Evolutionary conservation across 129 eudicot genomes (phyloP).

Genomic region (Lonicera japonica): DNA sequence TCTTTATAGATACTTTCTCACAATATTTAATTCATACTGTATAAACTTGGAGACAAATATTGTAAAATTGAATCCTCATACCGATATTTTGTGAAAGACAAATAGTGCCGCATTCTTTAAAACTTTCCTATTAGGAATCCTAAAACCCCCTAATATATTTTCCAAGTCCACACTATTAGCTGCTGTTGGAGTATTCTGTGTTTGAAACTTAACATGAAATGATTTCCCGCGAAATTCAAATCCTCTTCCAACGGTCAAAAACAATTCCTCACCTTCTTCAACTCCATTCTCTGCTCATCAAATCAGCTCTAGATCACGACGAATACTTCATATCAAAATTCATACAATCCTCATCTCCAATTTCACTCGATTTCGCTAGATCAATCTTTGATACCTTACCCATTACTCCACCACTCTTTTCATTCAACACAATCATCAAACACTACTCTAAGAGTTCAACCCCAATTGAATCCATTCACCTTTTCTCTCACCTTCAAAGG

Average conservation of each 20-base stretch:
- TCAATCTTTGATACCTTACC: constrained; percentile 27
- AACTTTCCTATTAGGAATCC: too few species aligned
- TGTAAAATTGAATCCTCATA: too few species aligned
- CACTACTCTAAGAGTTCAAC: constrained; percentile 29
- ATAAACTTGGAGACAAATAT: too few species aligned
- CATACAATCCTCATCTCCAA: constrained; percentile 24
- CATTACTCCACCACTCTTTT: constrained; percentile 28
- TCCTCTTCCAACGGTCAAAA: constrained; percentile 21
- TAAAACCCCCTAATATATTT: too few species aligned
- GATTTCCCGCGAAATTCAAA: constrained; percentile 31
- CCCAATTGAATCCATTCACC: constrained; percentile 24
- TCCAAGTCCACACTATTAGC: too few species aligned
- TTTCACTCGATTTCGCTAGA: constrained; percentile 22
- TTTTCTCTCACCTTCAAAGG: constrained; percentile 21
- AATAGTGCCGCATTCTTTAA: too few species aligned
- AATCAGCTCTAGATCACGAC: constrained; percentile 27
- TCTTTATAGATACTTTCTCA: too few species aligned
- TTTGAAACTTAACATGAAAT: not conserved
- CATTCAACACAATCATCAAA: constrained; percentile 33
- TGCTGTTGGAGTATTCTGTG: not conserved
- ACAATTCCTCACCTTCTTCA: constrained; percentile 19
- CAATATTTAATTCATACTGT: too few species aligned
- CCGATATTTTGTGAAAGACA: too few species aligned
- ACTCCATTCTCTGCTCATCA: constrained; percentile 25
- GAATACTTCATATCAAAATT: constrained; percentile 27